Base-by-base conservation (phyloP, 2,329 filamentous ascomycete species). In the Microascus cirrosus region DNA sequence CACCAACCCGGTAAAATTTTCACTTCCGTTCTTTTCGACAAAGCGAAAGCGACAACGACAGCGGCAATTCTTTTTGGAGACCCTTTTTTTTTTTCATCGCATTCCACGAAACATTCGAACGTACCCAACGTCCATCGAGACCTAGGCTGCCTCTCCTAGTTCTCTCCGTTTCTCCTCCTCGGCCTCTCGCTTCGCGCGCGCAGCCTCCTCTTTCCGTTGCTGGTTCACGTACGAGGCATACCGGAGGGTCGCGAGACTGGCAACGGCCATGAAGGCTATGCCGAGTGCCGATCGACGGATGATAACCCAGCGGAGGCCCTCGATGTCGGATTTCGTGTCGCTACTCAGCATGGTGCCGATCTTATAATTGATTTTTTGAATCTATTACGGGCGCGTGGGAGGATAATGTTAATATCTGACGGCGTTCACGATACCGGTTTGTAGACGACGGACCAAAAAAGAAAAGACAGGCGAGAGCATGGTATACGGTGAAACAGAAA, bases 331-430 rank as follows among this genome's bases (percentile, higher is more conserved):
- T 69, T 93, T 92, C 54, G 88, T 85, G 70, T 97, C 94, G 61
- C 90, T 94, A 69, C 90, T 95, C 51, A 99, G 80, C 48, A 83
- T 80, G 35, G 96, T 90, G 24, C 89, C 95, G 70, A 99, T 97
- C 70, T 95, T 94, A 73, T 97, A 96, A 72, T 93, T 95, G 64
- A 97, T 80, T 74, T 96, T 88, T 77, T 96, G 92, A 61, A 96
- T 92, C 79, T 90, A 65, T 25, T 24, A 32, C 15, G 12, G 28
- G 4, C 20, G 56, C 68, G 60, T 66, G 63, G 24, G 34, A 18
- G 28, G 28, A 13, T 20, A 50, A 24, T 24, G 45, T 50, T 50
- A 39, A 55, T 39, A 55, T 34, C 12, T 24, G 52, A 13, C 15
- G 32, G 52, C 52, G 18, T 54, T 24, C 20, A 50, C 12, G 45